Evolutionary conservation across 495 filamentous ascomycete species (phyloP), one percentile per base, ranked within the genome.

Genomic region (Usnea hakonensis): DNA sequence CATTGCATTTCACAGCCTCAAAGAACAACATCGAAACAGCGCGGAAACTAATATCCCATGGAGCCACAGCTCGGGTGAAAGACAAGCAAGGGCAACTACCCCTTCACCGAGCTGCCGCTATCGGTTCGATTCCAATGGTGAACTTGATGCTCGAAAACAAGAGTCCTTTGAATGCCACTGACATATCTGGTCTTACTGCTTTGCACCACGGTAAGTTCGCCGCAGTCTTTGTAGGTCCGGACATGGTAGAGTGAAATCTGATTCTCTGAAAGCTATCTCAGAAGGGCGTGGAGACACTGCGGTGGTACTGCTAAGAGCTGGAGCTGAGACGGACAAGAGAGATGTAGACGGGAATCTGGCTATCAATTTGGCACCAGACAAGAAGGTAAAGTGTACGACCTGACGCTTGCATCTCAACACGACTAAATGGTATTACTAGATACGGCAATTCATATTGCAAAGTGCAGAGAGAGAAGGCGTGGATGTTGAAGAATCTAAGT

Each of bases 271-370:
- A 69, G 67, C 89, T 3, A 82, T 97, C 63, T 88, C 90, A 0
- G 94, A 98, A 73, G 94, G 94, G 0, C 92, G 96, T 72, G 94
- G 92, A 1, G 90, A 96, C 74, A 84, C 91, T 1, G 94, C 93
- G 0, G 75, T 96, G 28, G 77, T 86, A 17, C 71, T 98, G 55
- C 73, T 98, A 33, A 95, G 88, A 70, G 86, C 86, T 1, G 93
- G 94, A 0, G 92, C 92, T 0, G 91, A 92, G 71, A 81, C 81
- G 7, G 88, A 90, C 62, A 91, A 88, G 75, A 84, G 83, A 73
- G 89, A 95, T 71, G 65, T 63, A 5, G 87, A 92, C 67, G 94
- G 88, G 23, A 75, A 72, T 61, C 68, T 90, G 59, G 85, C 94
- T 14, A 81, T 97, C 67, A 87, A 95, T 65, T 72, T 95, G 40